Base-by-base conservation (phyloP, 352 stramenopile species). In the Globisporangium radiosum region DNA sequence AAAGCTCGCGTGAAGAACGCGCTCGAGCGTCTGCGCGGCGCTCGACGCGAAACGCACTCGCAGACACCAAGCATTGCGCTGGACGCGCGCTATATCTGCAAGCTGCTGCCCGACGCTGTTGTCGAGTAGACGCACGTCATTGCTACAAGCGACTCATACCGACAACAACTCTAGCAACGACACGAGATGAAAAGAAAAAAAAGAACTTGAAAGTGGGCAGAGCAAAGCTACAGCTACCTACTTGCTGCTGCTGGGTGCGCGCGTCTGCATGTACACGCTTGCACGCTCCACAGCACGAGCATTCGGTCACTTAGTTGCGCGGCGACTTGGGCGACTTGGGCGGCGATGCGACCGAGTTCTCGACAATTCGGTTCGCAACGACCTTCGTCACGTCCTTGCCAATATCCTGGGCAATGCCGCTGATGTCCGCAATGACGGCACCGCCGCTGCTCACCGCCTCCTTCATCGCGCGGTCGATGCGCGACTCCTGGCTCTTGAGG, bases 391-490 rank as follows among this genome's bases (percentile, higher is more conserved):
- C 79, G 47, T 94, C 85, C 60, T 68, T 75, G 55, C 79, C 74
- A 50, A 91, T 83, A 19, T 94, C 85, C 64, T 74, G 76, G n/a
- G 83, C 75, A 45, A 94, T 71, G 47, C 78, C 70, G 56, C 68
- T 87, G 56, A 93, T 88, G 69, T 94, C 85, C 60, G 81, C 67
- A 59, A 94, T 88, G 56, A 94, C 83, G 44, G 71, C 70, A 52
- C 85, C 76, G 59, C 75, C 84, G 70, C 69, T 90, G 71, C 37
- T 85, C 48, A 90, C 81, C 4, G 85, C 85, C 64, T 93, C 75
- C 73, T 89, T 90, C 76, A 94, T 89, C 50, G 85, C 85, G 43
- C 71, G 78, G 72, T 95, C 85, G 63, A 95, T 92, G 63, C 81
- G 78, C 40, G 72, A 80, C 67, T 93, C 85, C 44, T 95, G 74